Evolutionary conservation across 306 rosid species (phyloP).

Genomic region (Cucurbita pepo): DNA sequence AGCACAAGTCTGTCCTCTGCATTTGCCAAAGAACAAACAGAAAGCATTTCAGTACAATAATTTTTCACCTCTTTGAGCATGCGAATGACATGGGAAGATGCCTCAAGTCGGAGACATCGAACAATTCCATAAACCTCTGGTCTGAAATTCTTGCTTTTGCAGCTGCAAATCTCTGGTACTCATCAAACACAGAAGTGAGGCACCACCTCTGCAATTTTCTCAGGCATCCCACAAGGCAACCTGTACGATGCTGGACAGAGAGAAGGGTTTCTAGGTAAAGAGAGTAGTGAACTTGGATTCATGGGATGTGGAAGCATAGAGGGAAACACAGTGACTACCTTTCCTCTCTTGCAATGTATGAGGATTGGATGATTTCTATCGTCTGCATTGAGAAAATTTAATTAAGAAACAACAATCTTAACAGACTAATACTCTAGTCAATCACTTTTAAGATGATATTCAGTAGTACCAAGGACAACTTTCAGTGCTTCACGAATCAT

Average conservation of each 20-base stretch:
- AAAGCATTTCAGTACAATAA: slow-evolving; percentile 15
- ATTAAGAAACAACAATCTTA: not conserved
- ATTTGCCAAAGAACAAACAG: slow-evolving; percentile 10
- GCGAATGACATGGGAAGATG: slow-evolving; percentile 61
- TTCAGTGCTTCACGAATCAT: slow-evolving; percentile 80
- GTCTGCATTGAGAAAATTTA: slow-evolving; percentile 36
- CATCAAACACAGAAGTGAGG: slow-evolving; percentile 75
- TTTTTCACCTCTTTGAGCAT: slow-evolving; percentile 35
- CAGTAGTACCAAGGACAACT: slow-evolving; percentile 67
- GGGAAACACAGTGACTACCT: slow-evolving; percentile 26
- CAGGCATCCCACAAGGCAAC: slow-evolving; percentile 93
- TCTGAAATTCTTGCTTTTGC: slow-evolving; percentile 95
- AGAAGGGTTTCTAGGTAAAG: slow-evolving; percentile 3
- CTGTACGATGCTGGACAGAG: slow-evolving; percentile 78
- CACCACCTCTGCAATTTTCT: slow-evolving; percentile 92
- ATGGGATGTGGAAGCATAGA: not conserved
- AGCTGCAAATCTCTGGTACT: slow-evolving; percentile 92
- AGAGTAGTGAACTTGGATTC: not conserved
- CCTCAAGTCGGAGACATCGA: slow-evolving; percentile 70
- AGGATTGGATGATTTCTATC: slow-evolving; percentile 83
- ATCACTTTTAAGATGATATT: not conserved
- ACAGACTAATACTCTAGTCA: not conserved
- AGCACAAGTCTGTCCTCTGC: not conserved
- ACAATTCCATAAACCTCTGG: slow-evolving; percentile 84
- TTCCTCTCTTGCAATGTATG: slow-evolving; percentile 92